Conservation (phyloP, 2,329 filamentous ascomycete species). For the Coleophoma eucalyptorum region DNA sequence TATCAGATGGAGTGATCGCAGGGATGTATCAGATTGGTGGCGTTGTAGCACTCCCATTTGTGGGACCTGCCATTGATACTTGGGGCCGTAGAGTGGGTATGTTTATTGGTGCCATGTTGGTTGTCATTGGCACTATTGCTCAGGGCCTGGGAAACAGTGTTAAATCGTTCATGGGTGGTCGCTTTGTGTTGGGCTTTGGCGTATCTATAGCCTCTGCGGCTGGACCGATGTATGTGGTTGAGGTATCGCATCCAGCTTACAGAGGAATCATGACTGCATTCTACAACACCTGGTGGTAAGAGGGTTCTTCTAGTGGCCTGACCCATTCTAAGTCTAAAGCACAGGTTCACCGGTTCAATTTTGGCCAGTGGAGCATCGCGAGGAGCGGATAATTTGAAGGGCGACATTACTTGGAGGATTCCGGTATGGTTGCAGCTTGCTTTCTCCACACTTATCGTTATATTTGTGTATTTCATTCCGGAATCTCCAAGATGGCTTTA, state of each 20-base stretch:
- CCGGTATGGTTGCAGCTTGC: slow-evolving; percentile 49
- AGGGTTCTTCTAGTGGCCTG: not conserved
- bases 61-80: slow-evolving; percentile 40
- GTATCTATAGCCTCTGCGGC: slow-evolving; percentile 40
- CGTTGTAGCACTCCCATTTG: slow-evolving; percentile 41
- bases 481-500: slow-evolving; percentile 43
- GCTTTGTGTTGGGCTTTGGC: slow-evolving; percentile 57
- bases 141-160: slow-evolving; percentile 30
- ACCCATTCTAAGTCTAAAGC: slow-evolving; percentile 16
- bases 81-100: slow-evolving; percentile 43
- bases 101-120: slow-evolving; percentile 35
- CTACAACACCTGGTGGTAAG: slow-evolving; percentile 24
- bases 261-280: slow-evolving; percentile 34
- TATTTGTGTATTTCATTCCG: slow-evolving; percentile 39
- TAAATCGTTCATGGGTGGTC: slow-evolving; percentile 43
- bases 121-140: slow-evolving; percentile 40
- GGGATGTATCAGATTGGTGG: slow-evolving; percentile 47
- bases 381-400: slow-evolving; percentile 39
- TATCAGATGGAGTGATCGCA: slow-evolving; percentile 44
- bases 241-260: slow-evolving; percentile 40
- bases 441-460: slow-evolving; percentile 43
- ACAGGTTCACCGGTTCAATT: slow-evolving; percentile 48
- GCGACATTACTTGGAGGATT: slow-evolving; percentile 38
- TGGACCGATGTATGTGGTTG: slow-evolving; percentile 41
- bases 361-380: slow-evolving; percentile 49